Evolutionary conservation across 148 eudicot genomes (phyloP).

Genomic region (Gaultheria prostrata): DNA sequence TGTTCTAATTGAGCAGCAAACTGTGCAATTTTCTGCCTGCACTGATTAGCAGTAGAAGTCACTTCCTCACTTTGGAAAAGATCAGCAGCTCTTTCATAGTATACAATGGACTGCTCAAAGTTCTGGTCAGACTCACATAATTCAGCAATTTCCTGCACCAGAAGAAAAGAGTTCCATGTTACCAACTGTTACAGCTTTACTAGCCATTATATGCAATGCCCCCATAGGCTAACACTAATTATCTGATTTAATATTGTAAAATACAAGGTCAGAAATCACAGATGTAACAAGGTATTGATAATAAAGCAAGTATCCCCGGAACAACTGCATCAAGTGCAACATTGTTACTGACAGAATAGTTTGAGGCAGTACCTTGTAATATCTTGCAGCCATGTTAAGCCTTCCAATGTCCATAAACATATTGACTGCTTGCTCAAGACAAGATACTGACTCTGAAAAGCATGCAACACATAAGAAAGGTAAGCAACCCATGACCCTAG

Average conservation of each 20-base stretch:
- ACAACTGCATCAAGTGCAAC: not conserved
- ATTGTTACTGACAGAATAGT: conserved; percentile 2
- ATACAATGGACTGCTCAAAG: conserved; percentile 54
- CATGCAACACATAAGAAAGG: conserved; percentile 1
- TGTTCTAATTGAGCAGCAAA: conserved; percentile 73
- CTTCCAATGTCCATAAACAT: conserved; percentile 83
- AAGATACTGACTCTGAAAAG: conserved; percentile 52
- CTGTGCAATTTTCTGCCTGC: conserved; percentile 76
- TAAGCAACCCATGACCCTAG: not conserved
- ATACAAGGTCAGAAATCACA: not conserved
- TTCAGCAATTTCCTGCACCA: conserved; percentile 68
- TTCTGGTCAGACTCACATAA: conserved; percentile 50
- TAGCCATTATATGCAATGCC: not conserved
- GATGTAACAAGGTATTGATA: not conserved
- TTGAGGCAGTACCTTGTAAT: conserved; percentile 66
- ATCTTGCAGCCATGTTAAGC: conserved; percentile 85
- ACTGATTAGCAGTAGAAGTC: conserved; percentile 66
- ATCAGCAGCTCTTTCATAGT: conserved; percentile 65
- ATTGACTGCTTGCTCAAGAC: conserved; percentile 69
- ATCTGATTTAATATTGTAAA: not conserved
- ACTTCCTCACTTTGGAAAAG: conserved; percentile 70
- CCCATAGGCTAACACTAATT: not conserved
- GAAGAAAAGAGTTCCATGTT: conserved; percentile 12
- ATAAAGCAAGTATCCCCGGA: not conserved
- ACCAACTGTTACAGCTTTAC: not conserved